phyloP scores from a whole-genome alignment of 495 filamentous ascomycete species.

The Pseudevernia furfuracea region DNA sequence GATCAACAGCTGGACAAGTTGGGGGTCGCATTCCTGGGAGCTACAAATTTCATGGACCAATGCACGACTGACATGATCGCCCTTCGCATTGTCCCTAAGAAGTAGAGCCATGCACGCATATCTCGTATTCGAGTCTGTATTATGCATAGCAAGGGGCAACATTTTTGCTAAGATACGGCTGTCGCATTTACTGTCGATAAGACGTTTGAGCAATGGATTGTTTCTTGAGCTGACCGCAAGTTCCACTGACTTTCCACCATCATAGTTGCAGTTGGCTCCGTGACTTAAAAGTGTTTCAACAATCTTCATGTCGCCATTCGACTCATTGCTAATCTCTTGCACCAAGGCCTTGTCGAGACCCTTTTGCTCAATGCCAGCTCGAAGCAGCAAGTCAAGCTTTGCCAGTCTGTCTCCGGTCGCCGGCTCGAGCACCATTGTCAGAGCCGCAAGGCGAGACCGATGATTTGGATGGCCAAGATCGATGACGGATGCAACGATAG shows the following conservation, averaged over 20 bases:
- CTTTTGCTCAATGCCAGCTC: slow-evolving; percentile 17
- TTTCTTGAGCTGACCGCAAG: slow-evolving; percentile 14
- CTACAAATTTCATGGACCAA: slow-evolving; percentile 13
- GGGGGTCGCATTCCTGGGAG: slow-evolving; percentile 3
- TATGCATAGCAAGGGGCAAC: slow-evolving; percentile 6
- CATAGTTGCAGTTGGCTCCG: slow-evolving; percentile 16
- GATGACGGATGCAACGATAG: slow-evolving; percentile 11
- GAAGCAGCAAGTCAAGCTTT: slow-evolving; percentile 17
- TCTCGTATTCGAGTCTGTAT: background rate
- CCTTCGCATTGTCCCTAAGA: slow-evolving; percentile 16
- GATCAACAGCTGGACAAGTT: slow-evolving; percentile 15
- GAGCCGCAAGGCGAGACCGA: slow-evolving; percentile 4
- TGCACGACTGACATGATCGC: slow-evolving; percentile 11
- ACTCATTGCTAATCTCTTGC: slow-evolving; percentile 15
- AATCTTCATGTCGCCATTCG: background rate
- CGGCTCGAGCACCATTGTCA: slow-evolving; percentile 11
- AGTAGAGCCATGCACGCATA: slow-evolving; percentile 9
- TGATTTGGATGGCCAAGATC: slow-evolving; percentile 17
- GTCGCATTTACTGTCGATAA: slow-evolving; percentile 13
- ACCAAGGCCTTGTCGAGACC: slow-evolving; percentile 15
- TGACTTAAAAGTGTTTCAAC: slow-evolving; percentile 12
- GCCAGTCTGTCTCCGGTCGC: slow-evolving; percentile 8
- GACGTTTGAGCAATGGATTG: slow-evolving; percentile 1
- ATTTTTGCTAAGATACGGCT: slow-evolving; percentile 2
- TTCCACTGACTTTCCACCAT: slow-evolving; percentile 18